Conservation (phyloP, 257 asterid species). For the Plectranthus barbatus region DNA sequence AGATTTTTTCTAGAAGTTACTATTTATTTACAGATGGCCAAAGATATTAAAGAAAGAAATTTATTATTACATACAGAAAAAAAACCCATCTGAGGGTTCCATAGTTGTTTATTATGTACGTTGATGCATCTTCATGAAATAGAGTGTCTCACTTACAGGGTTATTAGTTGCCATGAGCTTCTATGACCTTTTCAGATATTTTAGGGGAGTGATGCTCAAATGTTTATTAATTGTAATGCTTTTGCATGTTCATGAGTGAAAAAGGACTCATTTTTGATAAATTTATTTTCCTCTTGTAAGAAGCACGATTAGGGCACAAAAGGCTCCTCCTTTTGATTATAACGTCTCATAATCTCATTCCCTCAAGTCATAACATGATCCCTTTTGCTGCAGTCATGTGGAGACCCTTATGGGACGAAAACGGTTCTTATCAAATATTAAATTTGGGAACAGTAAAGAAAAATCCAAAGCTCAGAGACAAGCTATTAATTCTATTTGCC, state of each 20-base stretch:
- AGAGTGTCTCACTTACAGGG: background rate
- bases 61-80: background rate
- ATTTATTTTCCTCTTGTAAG: background rate
- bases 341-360: conserved; percentile 1
- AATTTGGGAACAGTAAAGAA: conserved; percentile 72
- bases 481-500: conserved; percentile 97
- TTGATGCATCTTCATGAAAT: background rate
- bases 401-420: conserved; percentile 84
- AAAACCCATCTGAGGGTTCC: background rate
- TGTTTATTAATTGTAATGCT: background rate
- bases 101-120: background rate
- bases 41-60: background rate
- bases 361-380: conserved; percentile 1
- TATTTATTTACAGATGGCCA: background rate
- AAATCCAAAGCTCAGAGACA: conserved; percentile 94
- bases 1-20: background rate
- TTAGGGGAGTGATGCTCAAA: background rate
- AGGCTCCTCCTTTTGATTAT: conserved; percentile 1
- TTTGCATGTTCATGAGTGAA: background rate
- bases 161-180: background rate
- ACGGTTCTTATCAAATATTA: conserved; percentile 85
- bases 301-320: background rate
- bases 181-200: background rate
- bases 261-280: background rate
- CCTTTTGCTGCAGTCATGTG: conserved; percentile 53